Evolutionary conservation across 2,329 filamentous ascomycete genomes (phyloP), one percentile per base, ranked within the genome.

Genomic region (Ascocoryne sarcoides): DNA sequence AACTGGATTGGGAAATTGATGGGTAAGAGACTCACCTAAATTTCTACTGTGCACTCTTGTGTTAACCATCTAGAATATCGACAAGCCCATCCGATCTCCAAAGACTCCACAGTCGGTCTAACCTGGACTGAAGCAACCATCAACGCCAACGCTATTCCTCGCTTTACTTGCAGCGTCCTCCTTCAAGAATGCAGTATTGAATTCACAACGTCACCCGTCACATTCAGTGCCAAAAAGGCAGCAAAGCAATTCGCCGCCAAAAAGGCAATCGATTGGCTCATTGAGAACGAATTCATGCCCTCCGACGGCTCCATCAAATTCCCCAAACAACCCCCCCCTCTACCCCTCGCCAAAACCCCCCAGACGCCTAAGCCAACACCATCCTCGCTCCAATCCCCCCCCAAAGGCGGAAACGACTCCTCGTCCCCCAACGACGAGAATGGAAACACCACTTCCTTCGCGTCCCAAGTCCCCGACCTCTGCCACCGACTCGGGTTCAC

Each of bases 191-290:
- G 39, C 5, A 19, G 46, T 1, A 35, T 49, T 4, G 23, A 21
- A 16, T 57, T 59, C 10, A 37, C 10, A 8, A 34, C 28, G 4
- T 16, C 12, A 5, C 7, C 36, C 5, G 28, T 47, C 3, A 36
- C 45, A 14, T 58, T 56, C 40, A 35, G 43, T 7, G 50, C 39
- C 18, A 60, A 60, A 45, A 60, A 60, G 40, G 37, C 42, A 5
- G 57, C 58, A 1, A 60, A 60, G 35, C 49, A 53, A 18, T 54
- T 47, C 33, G 56, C 56, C 2, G 52, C 56, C 9, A 60, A 59
- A 44, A 46, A 50, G 16, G 57, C 57, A 4, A 45, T 60, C 30
- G 53, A 56, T 29, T 60, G 52, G 54, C 45, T 60, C 1, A 50
- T 58, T 5, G 39, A 41, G 3, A 49, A 58, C 23, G 50, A 51